Evolutionary conservation across 129 eudicot species (phyloP).

Genomic region (Apium graveolens): DNA sequence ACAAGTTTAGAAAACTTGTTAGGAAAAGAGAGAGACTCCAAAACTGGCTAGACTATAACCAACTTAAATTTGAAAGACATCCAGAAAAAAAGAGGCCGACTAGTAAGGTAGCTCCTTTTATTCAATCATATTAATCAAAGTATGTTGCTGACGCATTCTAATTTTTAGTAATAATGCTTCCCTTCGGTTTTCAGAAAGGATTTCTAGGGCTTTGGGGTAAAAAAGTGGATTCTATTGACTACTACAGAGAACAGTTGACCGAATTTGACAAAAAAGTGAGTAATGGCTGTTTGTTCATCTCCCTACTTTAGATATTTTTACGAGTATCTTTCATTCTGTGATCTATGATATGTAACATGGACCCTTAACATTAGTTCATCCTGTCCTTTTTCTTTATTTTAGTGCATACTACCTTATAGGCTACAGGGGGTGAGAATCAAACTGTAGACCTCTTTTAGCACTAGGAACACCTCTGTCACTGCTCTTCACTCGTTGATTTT

Average conservation of each 20-base stretch:
- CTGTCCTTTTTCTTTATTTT: not conserved
- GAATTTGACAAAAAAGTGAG: conserved; percentile 65
- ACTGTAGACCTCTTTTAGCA: no score
- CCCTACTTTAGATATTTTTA: not conserved
- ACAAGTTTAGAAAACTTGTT: conserved; percentile 74
- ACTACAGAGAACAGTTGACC: conserved; percentile 51
- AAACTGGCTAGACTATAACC: conserved; percentile 91
- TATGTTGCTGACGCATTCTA: not conserved
- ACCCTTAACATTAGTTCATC: not conserved
- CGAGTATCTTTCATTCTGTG: not conserved
- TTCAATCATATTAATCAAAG: conserved; percentile 2
- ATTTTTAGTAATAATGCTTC: not conserved
- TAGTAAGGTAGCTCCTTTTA: conserved; percentile 36
- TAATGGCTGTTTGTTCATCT: conserved; percentile 1
- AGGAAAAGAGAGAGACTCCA: conserved; percentile 71
- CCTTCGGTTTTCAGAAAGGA: conserved; percentile 50
- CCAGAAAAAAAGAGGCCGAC: conserved; percentile 71
- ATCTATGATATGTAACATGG: not conserved
- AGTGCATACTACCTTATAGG: not conserved
- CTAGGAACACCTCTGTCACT: not conserved
- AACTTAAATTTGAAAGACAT: conserved; percentile 68
- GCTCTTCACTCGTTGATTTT: not conserved
- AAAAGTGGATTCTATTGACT: conserved; percentile 77
- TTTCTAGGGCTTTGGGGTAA: conserved; percentile 93
- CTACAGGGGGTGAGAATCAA: not conserved